These are phyloP conservation scores for Apiospora sp. DNA, from an alignment of 2,329 filamentous ascomycete species.

Conservation along the genomic window DNA sequence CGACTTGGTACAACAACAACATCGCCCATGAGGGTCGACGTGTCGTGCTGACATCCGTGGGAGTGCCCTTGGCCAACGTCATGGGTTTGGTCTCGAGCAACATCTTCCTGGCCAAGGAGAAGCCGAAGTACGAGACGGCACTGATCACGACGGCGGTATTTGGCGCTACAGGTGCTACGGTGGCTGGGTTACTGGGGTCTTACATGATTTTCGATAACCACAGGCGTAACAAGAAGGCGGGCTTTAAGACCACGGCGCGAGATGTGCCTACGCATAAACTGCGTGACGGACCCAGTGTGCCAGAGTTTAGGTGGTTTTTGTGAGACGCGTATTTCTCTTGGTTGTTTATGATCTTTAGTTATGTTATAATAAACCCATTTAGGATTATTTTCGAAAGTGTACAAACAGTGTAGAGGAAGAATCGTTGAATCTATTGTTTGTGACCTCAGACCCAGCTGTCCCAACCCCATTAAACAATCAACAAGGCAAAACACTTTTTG, in stretches of 20 bases:
- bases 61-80: constrained; percentile 77
- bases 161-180: constrained; percentile 64
- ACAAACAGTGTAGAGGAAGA: no score
- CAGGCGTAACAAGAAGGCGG: constrained; percentile 63
- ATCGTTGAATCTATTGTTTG: no score
- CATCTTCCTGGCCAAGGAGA: constrained; percentile 69
- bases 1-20: constrained; percentile 81
- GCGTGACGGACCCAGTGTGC: constrained; percentile 59
- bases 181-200: constrained; percentile 63
- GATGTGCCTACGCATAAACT: constrained; percentile 65
- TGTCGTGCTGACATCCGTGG: constrained; percentile 74
- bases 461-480: no score
- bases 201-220: constrained; percentile 74
- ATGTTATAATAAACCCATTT: no score
- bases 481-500: no score
- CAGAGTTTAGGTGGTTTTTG: constrained; percentile 67
- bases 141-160: constrained; percentile 70
- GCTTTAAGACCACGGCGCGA: constrained; percentile 59
- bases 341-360: not conserved
- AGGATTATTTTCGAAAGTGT: no score
- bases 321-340: constrained; percentile 28
- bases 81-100: constrained; percentile 78
- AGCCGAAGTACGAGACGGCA: constrained; percentile 72
- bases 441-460: no score
- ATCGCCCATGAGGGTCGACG: constrained; percentile 78